Evolutionary conservation across 192 early-diverging fungal species (phyloP).

Genomic region (Haplosporangium gracile): DNA sequence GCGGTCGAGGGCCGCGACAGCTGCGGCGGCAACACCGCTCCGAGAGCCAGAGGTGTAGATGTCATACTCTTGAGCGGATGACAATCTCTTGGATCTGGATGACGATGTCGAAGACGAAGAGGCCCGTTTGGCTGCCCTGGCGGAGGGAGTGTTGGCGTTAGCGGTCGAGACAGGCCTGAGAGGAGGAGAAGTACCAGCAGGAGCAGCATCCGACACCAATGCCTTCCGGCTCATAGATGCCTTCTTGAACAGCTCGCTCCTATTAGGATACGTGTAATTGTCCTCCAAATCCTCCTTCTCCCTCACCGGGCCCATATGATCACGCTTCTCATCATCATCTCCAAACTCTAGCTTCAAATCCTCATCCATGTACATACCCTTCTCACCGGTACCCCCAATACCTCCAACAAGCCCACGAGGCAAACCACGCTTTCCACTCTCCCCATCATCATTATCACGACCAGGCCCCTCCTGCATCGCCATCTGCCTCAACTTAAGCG

Average conservation of each 20-base stretch:
- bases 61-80: too few relatives aligned
- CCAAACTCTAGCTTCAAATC: too few relatives aligned
- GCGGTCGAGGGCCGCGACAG: neutral
- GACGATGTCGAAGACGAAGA: too few relatives aligned
- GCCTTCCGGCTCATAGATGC: neutral
- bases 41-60: neutral
- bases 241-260: neutral
- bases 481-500: neutral
- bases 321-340: too few relatives aligned
- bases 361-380: neutral
- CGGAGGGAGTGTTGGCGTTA: neutral
- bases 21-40: neutral
- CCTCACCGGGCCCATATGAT: neutral
- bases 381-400: neutral
- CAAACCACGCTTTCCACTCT: neutral
- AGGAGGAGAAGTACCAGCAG: neutral
- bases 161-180: neutral
- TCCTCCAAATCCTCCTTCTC: neutral
- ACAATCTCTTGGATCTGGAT: too few relatives aligned
- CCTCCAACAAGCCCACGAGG: neutral
- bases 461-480: neutral
- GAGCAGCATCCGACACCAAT: constrained; percentile 16
- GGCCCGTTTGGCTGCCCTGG: neutral
- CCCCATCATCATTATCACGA: neutral
- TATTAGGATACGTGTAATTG: neutral